Conservation (phyloP, 2,329 filamentous ascomycete genomes). For the Apiospora marii region DNA sequence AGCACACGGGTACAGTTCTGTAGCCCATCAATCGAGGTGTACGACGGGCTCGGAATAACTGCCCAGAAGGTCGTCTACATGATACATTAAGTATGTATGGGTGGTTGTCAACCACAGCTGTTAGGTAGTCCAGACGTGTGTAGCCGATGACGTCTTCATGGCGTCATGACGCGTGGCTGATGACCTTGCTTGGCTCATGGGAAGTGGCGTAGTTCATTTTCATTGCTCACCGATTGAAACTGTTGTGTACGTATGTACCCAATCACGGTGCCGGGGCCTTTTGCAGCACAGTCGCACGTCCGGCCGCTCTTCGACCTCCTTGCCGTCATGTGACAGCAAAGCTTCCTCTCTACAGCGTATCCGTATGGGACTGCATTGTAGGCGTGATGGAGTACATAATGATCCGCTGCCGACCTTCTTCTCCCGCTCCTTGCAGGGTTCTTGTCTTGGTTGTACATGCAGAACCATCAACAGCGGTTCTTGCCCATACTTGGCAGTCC, state of each 20-base stretch:
- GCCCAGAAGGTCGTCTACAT: neutral
- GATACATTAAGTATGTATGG: too few species aligned
- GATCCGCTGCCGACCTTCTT: too few species aligned
- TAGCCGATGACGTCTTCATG: neutral
- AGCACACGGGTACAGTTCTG: neutral
- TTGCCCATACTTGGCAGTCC: neutral
- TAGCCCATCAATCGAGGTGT: neutral
- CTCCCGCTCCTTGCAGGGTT: neutral
- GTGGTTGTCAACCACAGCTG: too few species aligned
- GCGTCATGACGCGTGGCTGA: constrained; percentile 2
- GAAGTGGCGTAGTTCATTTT: neutral
- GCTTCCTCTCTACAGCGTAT: neutral
- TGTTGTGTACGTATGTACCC: too few species aligned
- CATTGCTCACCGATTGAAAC: too few species aligned
- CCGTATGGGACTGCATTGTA: too few species aligned
- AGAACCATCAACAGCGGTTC: neutral
- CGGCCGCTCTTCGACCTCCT: neutral
- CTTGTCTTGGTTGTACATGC: neutral
- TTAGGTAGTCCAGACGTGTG: neutral
- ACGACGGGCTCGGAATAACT: too few species aligned
- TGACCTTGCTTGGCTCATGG: neutral
- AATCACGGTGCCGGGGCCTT: too few species aligned
- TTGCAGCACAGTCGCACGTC: too few species aligned
- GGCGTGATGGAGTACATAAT: too few species aligned
- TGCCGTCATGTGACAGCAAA: neutral